Conservation (phyloP, 345 rosid species). For the Angophora floribunda region DNA sequence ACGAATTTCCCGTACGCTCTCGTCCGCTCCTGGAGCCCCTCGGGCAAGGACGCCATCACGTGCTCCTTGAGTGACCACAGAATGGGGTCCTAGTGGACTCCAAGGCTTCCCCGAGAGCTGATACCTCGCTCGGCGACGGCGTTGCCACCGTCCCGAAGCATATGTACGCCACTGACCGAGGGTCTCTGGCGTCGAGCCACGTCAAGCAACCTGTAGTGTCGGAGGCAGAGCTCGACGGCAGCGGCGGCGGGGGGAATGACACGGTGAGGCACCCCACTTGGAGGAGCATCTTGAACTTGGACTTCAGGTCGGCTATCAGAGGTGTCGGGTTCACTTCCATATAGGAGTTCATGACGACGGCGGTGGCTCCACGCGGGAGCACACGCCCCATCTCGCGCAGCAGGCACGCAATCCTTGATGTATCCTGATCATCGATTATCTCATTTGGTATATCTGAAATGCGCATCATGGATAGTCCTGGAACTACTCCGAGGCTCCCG, state of each 20-base stretch:
- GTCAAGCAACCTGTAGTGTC: conserved; percentile 20
- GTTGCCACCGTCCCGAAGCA: conserved; percentile 42
- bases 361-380: conserved; percentile 27
- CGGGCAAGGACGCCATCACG: neutral
- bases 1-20: conserved; percentile 35
- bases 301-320: conserved; percentile 16
- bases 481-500: conserved; percentile 22
- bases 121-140: conserved; percentile 25
- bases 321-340: conserved; percentile 21
- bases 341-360: conserved; percentile 29
- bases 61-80: conserved; percentile 9
- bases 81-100: conserved; percentile 26
- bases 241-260: neutral
- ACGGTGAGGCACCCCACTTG: conserved; percentile 9
- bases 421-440: neutral
- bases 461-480: conserved; percentile 34
- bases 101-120: conserved; percentile 41
- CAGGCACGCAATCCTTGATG: neutral
- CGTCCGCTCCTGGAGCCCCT: conserved; percentile 21
- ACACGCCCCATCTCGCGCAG: conserved; percentile 18
- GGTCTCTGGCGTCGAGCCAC: conserved; percentile 33
- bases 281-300: conserved; percentile 16
- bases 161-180: conserved; percentile 36
- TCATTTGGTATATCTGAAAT: conserved; percentile 32
- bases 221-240: neutral